Evolutionary conservation across 371 early-diverging fungal genomes (phyloP), one percentile per base, ranked within the genome.

Genomic region (Syncephalis fuscata): DNA sequence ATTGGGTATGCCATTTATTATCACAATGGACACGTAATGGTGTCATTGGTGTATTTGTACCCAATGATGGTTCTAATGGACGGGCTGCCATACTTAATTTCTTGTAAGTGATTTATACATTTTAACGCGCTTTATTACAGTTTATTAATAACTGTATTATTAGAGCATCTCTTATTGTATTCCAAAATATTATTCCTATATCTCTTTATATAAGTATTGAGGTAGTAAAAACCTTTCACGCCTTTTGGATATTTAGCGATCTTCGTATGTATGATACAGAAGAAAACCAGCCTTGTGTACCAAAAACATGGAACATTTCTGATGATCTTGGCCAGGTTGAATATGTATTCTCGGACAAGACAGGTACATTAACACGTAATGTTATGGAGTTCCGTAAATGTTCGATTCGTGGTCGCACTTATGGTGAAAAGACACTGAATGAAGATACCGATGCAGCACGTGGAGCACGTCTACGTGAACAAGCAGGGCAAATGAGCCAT

Each of bases 131-230:
- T n/a, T n/a, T n/a, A n/a, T n/a, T n/a, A n/a, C n/a, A n/a, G n/a
- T n/a, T n/a, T n/a, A n/a, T n/a, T n/a, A 38, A 25, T 49, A 11
- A 48, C 44, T 44, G 27, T 38, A n/a, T n/a, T n/a, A 27, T n/a
- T 17, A 75, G 80, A 70, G 68, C 78, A 23, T 72, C 78, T 59
- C 59, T 94, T 65, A 89, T 94, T 53, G 80, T 92, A 49, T 86
- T 91, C 53, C 92, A 93, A 57, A 90, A 88, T 55, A 79, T 98
- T 52, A 86, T 99, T 48, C 99, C 99, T 0, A 87, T 99, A 41
- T 88, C 96, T 0, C 74, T 99, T 0, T 95, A 92, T 63, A 89
- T 99, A 27, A 88, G 85, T 15, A 76, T 97, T 19, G 98, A 98
- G 62, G 74, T 85, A 52, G 80, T 82, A 50, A 85, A 82, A 56